Conservation (phyloP, 2,329 filamentous ascomycete genomes). For the Arthrobotrys pseudoclavata region DNA sequence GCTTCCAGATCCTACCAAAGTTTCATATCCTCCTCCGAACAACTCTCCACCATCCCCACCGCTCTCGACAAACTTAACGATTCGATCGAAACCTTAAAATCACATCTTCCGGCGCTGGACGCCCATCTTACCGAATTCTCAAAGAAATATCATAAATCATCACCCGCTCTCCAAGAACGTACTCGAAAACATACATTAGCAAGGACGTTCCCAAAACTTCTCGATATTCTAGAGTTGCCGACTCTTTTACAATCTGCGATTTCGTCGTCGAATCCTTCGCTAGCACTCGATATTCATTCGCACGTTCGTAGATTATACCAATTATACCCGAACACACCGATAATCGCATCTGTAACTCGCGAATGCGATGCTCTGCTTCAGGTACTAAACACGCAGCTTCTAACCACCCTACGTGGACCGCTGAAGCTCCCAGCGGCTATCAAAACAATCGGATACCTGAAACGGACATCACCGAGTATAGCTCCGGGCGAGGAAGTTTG, state of each 20-base stretch:
- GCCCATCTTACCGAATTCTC: constrained; percentile 83
- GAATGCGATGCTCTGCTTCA: constrained; percentile 91
- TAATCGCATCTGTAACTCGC: constrained; percentile 78
- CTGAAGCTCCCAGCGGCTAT: constrained; percentile 91
- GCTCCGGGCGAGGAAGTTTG: constrained; percentile 62
- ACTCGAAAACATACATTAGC: constrained; percentile 84
- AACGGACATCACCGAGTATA: constrained; percentile 82
- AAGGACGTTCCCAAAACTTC: constrained; percentile 87
- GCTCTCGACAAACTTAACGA: constrained; percentile 70
- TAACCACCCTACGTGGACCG: constrained; percentile 80
- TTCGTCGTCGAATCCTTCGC: constrained; percentile 80
- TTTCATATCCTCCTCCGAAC: constrained; percentile 83
- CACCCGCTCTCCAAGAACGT: constrained; percentile 76
- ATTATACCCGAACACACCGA: constrained; percentile 82
- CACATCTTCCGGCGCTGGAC: constrained; percentile 83
- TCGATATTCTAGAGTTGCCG: constrained; percentile 91
- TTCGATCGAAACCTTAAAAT: constrained; percentile 76
- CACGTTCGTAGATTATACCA: constrained; percentile 89
- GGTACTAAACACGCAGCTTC: constrained; percentile 86
- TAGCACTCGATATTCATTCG: constrained; percentile 90
- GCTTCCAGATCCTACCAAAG: constrained; percentile 90
- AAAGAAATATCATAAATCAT: constrained; percentile 80
- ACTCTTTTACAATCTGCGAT: constrained; percentile 85
- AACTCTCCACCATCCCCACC: constrained; percentile 79
- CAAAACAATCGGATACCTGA: constrained; percentile 90